Conservation (phyloP, 805 yeast genomes). For the Pichia kluyveri region DNA sequence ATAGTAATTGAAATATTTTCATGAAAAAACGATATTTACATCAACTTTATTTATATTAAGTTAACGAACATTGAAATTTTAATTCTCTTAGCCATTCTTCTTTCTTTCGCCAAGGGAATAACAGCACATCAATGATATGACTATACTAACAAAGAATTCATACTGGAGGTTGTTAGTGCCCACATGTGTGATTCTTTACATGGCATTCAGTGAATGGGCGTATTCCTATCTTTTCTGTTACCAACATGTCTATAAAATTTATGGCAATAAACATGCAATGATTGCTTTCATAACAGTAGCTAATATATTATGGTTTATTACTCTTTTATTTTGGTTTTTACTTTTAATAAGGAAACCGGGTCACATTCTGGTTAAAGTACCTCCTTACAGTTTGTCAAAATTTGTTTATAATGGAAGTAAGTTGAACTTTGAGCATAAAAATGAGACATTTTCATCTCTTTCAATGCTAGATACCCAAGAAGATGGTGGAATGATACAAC, state of each 20-base stretch:
- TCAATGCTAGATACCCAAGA: not conserved
- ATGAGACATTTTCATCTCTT: not conserved
- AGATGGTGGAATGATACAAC: conserved; percentile 19
- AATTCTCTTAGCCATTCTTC: no score
- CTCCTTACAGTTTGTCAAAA: conserved; percentile 25
- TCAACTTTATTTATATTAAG: no score
- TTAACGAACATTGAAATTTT: no score
- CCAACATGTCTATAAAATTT: conserved; percentile 32
- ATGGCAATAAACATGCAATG: conserved; percentile 25
- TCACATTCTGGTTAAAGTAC: conserved; percentile 26
- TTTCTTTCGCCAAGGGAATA: not conserved
- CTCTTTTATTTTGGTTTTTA: conserved; percentile 35
- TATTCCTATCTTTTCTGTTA: conserved; percentile 23
- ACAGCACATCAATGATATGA: not conserved
- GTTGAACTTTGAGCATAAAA: not conserved
- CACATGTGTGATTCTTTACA: conserved; percentile 9
- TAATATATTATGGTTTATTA: conserved; percentile 20
- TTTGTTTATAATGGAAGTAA: conserved; percentile 17
- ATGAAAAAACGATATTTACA: no score
- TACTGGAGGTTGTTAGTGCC: conserved; percentile 9
- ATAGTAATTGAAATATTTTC: no score
- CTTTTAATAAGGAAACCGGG: conserved; percentile 55
- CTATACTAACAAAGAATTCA: not conserved
- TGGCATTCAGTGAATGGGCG: conserved; percentile 22
- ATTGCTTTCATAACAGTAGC: conserved; percentile 26